Base-by-base conservation (phyloP, 2,329 filamentous ascomycete species). In the Neonectria punicea region DNA sequence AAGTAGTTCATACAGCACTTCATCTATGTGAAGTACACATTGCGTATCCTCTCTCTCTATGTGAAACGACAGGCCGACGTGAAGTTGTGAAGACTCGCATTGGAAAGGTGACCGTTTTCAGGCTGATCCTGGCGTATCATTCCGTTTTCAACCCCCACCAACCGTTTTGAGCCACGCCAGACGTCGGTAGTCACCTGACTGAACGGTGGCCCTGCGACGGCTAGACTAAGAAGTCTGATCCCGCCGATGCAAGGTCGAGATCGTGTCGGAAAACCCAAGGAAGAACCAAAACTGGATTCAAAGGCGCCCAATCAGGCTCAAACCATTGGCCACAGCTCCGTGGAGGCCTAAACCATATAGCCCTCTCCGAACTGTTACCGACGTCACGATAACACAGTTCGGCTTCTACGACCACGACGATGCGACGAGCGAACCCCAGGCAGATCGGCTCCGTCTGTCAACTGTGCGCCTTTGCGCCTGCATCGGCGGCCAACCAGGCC, bases 361-460 rank as follows among this genome's bases (percentile, higher is more conserved):
- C 5, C 30, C 28, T 13, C 32, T 30, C 30, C 20, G 13, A 54
- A 53, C 22, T 6, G 14, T 22, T 22, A 30, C 58, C 43, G 47
- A 58, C 36, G 25, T n/a, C 32, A 18, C 20, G 14, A 50, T n/a
- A 51, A 32, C 5, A 51, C 28, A 51, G 10, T 39, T 14, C n/a
- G 13, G 4, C 14, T 54, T 50, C n/a, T 3, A 25, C 22, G 10
- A 36, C 50, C 32, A 28, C 58, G 43, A 76, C 65, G n/a, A 84
- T 85, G 82, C 81, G 80, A 53, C 77, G 77, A 73, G 74, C 77
- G 61, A 72, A 61, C 36, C 70, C 76, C 14, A 74, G 74, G 22
- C 72, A 74, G 56, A 68, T 79, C 34, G 71, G 78, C 69, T 78
- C 81, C 61, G 68, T 84, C 58, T 85, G 84, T 76, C 81, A 82